Evolutionary conservation across 352 stramenopile species (phyloP), one percentile per base, ranked within the genome.

Genomic region (Phytopythium helicoides): DNA sequence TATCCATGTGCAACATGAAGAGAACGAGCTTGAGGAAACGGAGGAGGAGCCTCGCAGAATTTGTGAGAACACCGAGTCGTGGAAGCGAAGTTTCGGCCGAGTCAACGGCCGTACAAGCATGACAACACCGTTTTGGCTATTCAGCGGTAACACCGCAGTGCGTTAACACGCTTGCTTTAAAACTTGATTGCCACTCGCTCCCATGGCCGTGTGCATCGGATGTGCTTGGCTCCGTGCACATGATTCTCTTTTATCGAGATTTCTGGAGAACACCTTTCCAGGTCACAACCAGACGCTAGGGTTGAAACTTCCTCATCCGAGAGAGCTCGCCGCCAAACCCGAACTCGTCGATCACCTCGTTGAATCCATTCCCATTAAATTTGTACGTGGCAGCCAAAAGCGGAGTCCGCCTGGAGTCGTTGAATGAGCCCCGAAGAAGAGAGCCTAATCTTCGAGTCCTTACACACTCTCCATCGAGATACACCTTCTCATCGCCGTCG

Each of bases 321-420:
- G 4, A 68, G 35, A 37, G 52, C 54, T 1, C 49, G 48, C 16
- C 16, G 26, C 23, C 52, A 66, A 28, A 66, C 7, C 60, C 44
- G 18, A 66, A 52, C 34, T 78, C 64, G 33, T 75, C 56, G 23
- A 80, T 52, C 11, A 68, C 23, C 4, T 66, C 73, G 21, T 74
- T 59, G 47, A 83, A 80, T n/a, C 58, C 69, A n/a, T n/a, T n/a
- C n/a, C n/a, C n/a, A n/a, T n/a, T n/a, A n/a, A n/a, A n/a, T n/a
- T n/a, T n/a, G 45, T 80, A 80, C 64, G 63, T 78, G 3, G 62
- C 72, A 66, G 12, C 52, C 39, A 36, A 33, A 21, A 9, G 56
- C 39, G 9, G 66, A 66, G 16, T 48, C 69, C 31, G 60, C 53
- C 4, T 40, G 53, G 14, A 35, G 51, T 15, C 36, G n/a, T 28